These are phyloP conservation scores for Hawksworthiomyces lignivorus DNA, from an alignment of 2,329 filamentous ascomycete species.

Conservation along the genomic window DNA sequence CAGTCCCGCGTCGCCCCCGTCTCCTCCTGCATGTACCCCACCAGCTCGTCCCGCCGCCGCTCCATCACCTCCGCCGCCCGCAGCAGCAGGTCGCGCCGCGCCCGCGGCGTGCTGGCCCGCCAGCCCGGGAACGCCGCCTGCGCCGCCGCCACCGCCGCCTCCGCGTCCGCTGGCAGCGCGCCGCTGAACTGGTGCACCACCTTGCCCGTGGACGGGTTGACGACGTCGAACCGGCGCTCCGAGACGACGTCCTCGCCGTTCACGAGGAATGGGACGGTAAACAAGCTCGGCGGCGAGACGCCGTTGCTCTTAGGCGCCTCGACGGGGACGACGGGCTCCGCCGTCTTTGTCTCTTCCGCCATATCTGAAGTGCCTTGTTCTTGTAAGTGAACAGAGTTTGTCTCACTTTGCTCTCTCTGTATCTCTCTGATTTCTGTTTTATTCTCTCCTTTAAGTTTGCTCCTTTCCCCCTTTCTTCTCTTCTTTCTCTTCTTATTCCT, in stretches of 20 bases:
- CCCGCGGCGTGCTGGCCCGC: slow-evolving; percentile 51
- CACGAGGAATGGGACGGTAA: slow-evolving; percentile 26
- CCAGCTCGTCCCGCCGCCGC: slow-evolving; percentile 51
- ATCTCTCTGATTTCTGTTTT: too few species aligned
- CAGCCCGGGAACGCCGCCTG: slow-evolving; percentile 62
- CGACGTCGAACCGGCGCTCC: slow-evolving; percentile 20
- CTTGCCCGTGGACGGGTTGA: slow-evolving; percentile 22
- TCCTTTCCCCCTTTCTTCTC: too few species aligned
- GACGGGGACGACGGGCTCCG: too few species aligned
- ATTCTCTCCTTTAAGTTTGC: too few species aligned
- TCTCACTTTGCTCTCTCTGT: too few species aligned
- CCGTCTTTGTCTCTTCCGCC: too few species aligned
- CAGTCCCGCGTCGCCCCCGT: slow-evolving; percentile 33
- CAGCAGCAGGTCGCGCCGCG: slow-evolving; percentile 62
- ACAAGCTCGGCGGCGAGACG: too few species aligned
- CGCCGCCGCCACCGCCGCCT: slow-evolving; percentile 36
- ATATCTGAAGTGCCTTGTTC: too few species aligned
- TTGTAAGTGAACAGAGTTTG: too few species aligned
- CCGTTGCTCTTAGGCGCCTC: too few species aligned
- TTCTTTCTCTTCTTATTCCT: too few species aligned
- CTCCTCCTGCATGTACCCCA: slow-evolving; percentile 48
- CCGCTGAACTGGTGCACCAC: slow-evolving; percentile 21
- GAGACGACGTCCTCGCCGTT: slow-evolving; percentile 23
- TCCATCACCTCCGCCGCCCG: slow-evolving; percentile 60
- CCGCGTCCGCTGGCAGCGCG: slow-evolving; percentile 20